These are phyloP conservation scores for Pilobolus umbonatus DNA, from an alignment of 192 early-diverging fungal genomes.

Conservation along the genomic window DNA sequence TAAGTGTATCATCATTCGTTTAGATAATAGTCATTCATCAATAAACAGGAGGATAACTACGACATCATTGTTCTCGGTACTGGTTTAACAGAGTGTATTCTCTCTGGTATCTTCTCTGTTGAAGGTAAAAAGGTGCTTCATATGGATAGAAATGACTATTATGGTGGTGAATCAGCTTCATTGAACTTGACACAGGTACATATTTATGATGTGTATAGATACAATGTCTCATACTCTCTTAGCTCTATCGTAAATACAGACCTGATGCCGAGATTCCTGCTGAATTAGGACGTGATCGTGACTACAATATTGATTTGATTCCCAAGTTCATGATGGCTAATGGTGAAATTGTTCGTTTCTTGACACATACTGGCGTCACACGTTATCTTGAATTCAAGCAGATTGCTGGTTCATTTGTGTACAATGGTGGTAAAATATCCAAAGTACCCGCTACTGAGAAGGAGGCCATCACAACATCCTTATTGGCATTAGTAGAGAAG, in stretches of 20 bases:
- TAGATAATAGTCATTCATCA: background rate
- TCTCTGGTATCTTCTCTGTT: constrained; percentile 81
- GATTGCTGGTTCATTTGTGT: constrained; percentile 90
- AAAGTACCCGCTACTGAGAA: constrained; percentile 91
- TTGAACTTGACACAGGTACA: constrained; percentile 93
- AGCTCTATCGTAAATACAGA: constrained; percentile 74
- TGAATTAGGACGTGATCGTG: constrained; percentile 67
- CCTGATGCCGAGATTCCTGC: constrained; percentile 43
- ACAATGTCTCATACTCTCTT: background rate
- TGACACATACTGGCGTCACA: constrained; percentile 97
- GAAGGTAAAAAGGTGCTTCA: constrained; percentile 93
- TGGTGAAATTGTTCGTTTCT: constrained; percentile 94
- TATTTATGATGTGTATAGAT: too few species aligned
- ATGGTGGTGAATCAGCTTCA: constrained; percentile 93
- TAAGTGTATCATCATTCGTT: background rate
- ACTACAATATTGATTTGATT: constrained; percentile 97
- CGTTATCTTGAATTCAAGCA: constrained; percentile 98
- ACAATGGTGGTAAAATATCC: constrained; percentile 82
- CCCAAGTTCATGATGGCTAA: constrained; percentile 99
- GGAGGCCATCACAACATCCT: constrained; percentile 79
- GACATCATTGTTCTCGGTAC: constrained; percentile 88
- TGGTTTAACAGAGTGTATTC: constrained; percentile 86
- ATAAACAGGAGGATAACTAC: constrained; percentile 75
- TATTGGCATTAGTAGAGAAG: constrained; percentile 97
- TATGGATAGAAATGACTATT: constrained; percentile 95